Percentiles rank a stretch among this genome's conserved stretches.
These are phyloP conservation scores for Wilhelminamyces savonicus DNA, from an alignment of 805 yeast species.

Conservation along the genomic window DNA sequence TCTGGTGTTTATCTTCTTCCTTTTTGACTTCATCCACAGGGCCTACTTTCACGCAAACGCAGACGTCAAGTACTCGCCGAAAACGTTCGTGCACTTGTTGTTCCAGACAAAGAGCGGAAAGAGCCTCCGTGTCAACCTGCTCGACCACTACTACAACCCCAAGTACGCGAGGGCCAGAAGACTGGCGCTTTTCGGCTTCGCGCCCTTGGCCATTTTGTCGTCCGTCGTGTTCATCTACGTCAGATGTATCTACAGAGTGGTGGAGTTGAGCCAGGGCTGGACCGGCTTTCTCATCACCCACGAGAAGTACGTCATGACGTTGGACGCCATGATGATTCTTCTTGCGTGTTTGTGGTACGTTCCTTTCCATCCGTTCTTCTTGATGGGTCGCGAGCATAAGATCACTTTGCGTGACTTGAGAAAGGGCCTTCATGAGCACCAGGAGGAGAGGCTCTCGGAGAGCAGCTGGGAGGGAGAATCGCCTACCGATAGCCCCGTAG, in stretches of 20 bases:
- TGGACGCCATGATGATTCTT: constrained; percentile 25
- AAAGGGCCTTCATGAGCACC: no score
- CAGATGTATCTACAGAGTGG: constrained; percentile 68
- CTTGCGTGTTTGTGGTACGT: constrained; percentile 25
- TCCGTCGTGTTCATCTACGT: constrained; percentile 51
- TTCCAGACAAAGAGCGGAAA: constrained; percentile 11
- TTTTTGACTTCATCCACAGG: constrained; percentile 39
- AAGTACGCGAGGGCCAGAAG: constrained; percentile 28
- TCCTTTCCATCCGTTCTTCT: constrained; percentile 59
- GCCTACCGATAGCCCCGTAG: no score
- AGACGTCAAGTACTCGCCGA: constrained; percentile 17
- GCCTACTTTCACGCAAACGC: constrained; percentile 26
- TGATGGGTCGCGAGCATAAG: no score
- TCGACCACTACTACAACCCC: constrained; percentile 27
- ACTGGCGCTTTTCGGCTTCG: constrained; percentile 29
- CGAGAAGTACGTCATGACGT: constrained; percentile 34
- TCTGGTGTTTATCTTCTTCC: constrained; percentile 49
- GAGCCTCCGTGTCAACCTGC: no score
- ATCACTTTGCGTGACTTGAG: no score
- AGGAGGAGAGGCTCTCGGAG: no score
- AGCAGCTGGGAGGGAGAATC: no score
- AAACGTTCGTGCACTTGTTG: constrained; percentile 11
- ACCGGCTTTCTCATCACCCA: constrained; percentile 51
- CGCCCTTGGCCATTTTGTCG: constrained; percentile 39
- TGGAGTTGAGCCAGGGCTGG: constrained; percentile 73